Conservation (phyloP, 176 grass and related monocot species). For the Oryza nivara region DNA sequence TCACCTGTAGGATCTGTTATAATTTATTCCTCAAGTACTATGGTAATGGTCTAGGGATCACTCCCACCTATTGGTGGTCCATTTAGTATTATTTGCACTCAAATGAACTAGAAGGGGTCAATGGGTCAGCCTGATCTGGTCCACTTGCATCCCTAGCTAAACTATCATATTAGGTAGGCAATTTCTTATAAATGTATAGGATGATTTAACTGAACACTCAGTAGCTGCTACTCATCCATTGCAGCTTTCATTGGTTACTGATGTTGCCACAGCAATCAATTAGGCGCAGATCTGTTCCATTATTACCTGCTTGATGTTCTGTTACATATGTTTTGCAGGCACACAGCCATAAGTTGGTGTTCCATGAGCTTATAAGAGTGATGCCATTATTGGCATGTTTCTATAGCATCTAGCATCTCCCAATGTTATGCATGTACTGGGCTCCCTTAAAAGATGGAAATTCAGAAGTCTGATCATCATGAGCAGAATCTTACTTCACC, state of each 20-base stretch:
- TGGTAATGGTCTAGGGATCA: neutral
- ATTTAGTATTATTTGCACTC: neutral
- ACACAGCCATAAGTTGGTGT: slow-evolving; percentile 18
- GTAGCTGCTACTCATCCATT: slow-evolving; percentile 3
- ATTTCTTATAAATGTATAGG: slow-evolving; percentile 14
- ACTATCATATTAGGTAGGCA: neutral
- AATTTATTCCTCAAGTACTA: slow-evolving; percentile 14
- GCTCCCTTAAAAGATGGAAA: slow-evolving; percentile 53
- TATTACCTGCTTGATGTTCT: slow-evolving; percentile 32
- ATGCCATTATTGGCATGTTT: slow-evolving; percentile 24
- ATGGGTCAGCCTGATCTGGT: neutral
- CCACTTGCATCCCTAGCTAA: neutral
- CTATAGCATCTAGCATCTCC: slow-evolving; percentile 43
- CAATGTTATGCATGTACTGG: slow-evolving; percentile 39
- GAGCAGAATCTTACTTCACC: slow-evolving; percentile 71
- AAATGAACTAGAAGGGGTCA: neutral
- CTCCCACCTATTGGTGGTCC: neutral
- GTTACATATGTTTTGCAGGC: slow-evolving; percentile 43
- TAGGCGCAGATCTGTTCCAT: slow-evolving; percentile 3
- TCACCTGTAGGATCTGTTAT: slow-evolving; percentile 14
- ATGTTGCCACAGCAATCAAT: neutral
- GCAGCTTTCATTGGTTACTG: slow-evolving; percentile 12
- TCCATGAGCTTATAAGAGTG: slow-evolving; percentile 37
- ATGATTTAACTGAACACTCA: neutral
- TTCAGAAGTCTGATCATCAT: slow-evolving; percentile 82